A percentile compares a stretch with the other conserved stretches of the same genome.
These are phyloP conservation scores for Paraphaeosphaeria minitans DNA, from an alignment of 2,329 filamentous ascomycete species.

Conservation along the genomic window DNA sequence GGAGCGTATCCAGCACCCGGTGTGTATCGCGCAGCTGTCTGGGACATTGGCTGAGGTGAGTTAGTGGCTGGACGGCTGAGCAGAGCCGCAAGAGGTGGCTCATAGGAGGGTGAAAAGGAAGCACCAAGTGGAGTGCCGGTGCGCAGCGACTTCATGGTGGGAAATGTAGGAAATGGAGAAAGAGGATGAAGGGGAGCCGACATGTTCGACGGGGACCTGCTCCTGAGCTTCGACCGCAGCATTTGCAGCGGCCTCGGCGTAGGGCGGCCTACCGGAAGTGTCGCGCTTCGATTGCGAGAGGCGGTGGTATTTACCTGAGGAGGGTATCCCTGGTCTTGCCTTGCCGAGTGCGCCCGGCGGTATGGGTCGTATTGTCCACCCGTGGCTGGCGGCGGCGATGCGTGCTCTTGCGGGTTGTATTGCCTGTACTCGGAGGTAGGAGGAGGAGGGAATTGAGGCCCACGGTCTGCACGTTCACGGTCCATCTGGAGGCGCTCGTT, in stretches of 20 bases:
- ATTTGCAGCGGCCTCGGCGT: conserved; percentile 26
- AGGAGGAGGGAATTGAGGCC: conserved; percentile 41
- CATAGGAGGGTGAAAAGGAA: conserved; percentile 41
- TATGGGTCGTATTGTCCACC: conserved; percentile 23
- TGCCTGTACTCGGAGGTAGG: conserved; percentile 41
- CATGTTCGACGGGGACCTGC: conserved; percentile 25
- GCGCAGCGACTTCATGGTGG: conserved; percentile 26
- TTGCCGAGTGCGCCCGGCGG: conserved; percentile 30
- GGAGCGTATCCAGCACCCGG: conserved; percentile 40
- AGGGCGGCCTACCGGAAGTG: conserved; percentile 30
- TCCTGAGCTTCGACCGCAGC: conserved; percentile 29
- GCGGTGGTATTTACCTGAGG: conserved; percentile 44
- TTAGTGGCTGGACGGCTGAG: conserved; percentile 41
- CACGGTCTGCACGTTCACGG: conserved; percentile 26
- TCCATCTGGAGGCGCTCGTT: conserved; percentile 33
- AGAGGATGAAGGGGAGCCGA: conserved; percentile 24
- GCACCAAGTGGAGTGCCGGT: conserved; percentile 37
- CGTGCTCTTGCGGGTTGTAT: conserved; percentile 45
- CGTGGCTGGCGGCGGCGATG: conserved; percentile 20
- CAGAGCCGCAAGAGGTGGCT: conserved; percentile 43
- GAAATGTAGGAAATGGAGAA: conserved; percentile 23
- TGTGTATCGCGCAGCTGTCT: conserved; percentile 37
- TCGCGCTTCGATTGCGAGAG: conserved; percentile 37
- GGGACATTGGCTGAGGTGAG: conserved; percentile 36
- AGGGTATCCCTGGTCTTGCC: conserved; percentile 36